Evolutionary conservation across 768 basidiomycete species (phyloP), one percentile per base, ranked within the genome.

Genomic region (Trametes coccinea): DNA sequence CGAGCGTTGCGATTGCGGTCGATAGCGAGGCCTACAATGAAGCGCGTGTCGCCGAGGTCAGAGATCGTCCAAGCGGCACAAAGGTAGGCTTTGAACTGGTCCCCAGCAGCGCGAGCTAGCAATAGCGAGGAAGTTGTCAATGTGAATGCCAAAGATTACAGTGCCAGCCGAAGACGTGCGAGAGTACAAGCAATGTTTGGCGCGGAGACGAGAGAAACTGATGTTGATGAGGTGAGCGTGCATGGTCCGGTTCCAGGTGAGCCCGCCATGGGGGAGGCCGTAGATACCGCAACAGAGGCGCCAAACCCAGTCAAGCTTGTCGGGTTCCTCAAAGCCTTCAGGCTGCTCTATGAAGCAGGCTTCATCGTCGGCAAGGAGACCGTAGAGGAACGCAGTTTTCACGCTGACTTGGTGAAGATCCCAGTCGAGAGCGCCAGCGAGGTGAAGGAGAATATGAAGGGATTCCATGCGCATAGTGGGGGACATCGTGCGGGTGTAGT

Each of bases 401-500:
- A 80, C 69, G 63, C 80, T 76, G 5, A 78, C 68, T 43, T 80
- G 78, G 5, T 73, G 66, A 0, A 76, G 63, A 11, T 76, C 75
- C 75, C 73, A 80, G 39, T 72, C 74, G 0, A 70, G 47, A 0
- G 57, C 3, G 0, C 76, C 76, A 0, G 75, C 77, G 5, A 80
- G 57, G 22, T 78, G 75, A 0, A 78, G 66, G 2, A 82, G 63
- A 3, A 75, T 64, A 0, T 72, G 66, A 49, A 78, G 71, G 0
- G 78, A 76, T 62, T 79, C 78, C 67, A 77, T 72, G 14, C 73
- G 71, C 13, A 74, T 74, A 11, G 74, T 76, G 0, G 77, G 77
- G 45, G 80, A 78, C 46, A 75, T 78, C 0, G 79, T 80, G 29
- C 69, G 40, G 76, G 67, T 71, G 59, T 76, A 84, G 52, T 84